Base-by-base conservation (phyloP, 331 rosid genomes). In the Acacia pycnantha region DNA sequence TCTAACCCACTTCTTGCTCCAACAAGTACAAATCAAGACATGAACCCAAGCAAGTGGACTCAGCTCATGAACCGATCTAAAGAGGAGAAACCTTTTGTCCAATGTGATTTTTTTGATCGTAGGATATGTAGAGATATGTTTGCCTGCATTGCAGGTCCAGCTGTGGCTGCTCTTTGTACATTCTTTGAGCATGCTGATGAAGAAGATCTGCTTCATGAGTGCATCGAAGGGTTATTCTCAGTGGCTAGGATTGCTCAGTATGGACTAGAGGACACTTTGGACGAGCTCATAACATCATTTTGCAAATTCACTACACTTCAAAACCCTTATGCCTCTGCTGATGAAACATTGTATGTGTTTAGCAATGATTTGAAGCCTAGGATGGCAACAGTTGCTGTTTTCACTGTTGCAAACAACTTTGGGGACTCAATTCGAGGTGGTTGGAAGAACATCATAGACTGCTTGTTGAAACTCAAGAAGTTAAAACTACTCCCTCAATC, bases 251-350 rank as follows among this genome's bases (percentile, higher is more conserved):
- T 96, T 77, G 90, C 95, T 2, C 94, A 91, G 62, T 91, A 88
- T 70, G 95, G 99, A 77, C 85, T 94, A 21, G 94, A 90, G 78
- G 99, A 96, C 82, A 90, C 94, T 31, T 94, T 96, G 41, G 99
- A 96, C 76, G 93, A 93, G 82, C 92, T 96, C 58, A 87, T 96
- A 48, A 91, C 98, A 59, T 83, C 93, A 0, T 91, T 96, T 73
- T 92, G 93, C 72, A 91, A 91, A 87, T 96, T 92, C 82, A 96
- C 99, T 1, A 93, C 98, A 16, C 81, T 96, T 46, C 77, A 89
- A 81, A 96, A 96, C 73, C 99, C 99, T 79, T 96, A 96, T 67
- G 99, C 97, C 77, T 92, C 99, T 2, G 66, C 91, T 7, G 99
- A 96, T 84, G 98, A 96, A 79, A 96, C 98, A 46, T 85, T 96